phyloP scores from a whole-genome alignment of 2,329 filamentous ascomycete species.

The Trichoderma breve region DNA sequence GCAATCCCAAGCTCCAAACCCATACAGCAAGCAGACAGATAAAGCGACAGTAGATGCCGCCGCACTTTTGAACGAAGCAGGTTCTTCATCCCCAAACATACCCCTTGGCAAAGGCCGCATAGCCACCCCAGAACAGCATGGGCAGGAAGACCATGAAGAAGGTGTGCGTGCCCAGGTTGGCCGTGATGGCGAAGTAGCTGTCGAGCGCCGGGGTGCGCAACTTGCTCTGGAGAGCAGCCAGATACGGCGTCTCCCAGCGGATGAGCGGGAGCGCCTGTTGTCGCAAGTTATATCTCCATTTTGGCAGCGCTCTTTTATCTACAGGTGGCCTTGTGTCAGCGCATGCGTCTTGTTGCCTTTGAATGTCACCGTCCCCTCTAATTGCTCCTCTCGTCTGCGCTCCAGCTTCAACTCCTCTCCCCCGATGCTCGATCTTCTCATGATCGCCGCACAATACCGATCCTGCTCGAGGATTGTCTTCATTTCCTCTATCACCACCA shows the following conservation, averaged over 20 bases:
- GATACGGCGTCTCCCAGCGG: constrained; percentile 91
- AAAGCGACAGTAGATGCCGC: background rate
- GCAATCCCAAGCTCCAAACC: constrained; percentile 12
- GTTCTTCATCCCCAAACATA: constrained; percentile 47
- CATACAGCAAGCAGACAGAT: background rate
- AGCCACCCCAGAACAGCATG: constrained; percentile 95
- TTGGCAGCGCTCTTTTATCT: constrained; percentile 81
- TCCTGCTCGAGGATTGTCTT: background rate
- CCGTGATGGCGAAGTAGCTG: constrained; percentile 94
- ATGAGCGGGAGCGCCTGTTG: constrained; percentile 81
- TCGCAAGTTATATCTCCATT: constrained; percentile 85
- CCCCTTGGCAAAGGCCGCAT: constrained; percentile 81
- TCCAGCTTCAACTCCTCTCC: background rate
- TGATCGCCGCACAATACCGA: background rate
- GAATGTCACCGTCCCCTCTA: background rate
- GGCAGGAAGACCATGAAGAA: constrained; percentile 98
- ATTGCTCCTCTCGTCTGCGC: background rate
- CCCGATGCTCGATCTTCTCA: background rate
- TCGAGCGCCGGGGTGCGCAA: constrained; percentile 82
- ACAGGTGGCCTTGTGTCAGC: constrained; percentile 15
- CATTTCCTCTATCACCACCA: background rate
- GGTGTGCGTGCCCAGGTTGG: constrained; percentile 94
- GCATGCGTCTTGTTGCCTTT: background rate
- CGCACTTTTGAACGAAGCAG: background rate
- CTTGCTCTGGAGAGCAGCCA: constrained; percentile 79